Percentiles rank a stretch among this genome's conserved stretches.
Evolutionary conservation across 495 filamentous ascomycete genomes (phyloP).

Genomic region (Bryoglossum gracile): DNA sequence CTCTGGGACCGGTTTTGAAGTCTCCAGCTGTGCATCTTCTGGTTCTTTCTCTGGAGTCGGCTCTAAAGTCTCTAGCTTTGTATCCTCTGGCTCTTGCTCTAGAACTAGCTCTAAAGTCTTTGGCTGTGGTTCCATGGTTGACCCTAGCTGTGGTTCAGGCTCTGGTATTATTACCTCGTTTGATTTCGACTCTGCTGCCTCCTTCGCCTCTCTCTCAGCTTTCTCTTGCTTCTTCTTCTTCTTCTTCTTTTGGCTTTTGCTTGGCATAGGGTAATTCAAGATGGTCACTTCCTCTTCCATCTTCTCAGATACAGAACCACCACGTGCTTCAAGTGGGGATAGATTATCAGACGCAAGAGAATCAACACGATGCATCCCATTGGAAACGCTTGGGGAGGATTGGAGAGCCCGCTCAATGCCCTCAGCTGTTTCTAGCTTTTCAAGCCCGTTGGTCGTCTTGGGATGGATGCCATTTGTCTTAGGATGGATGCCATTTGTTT

Average conservation of each 20-base stretch:
- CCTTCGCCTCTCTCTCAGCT: background rate
- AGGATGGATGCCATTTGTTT: background rate
- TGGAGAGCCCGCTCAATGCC: background rate
- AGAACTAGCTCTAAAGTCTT: background rate
- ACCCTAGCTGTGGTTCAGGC: background rate
- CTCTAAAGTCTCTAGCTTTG: too few relatives aligned
- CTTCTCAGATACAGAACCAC: background rate
- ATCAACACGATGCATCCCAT: background rate
- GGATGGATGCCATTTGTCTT: background rate
- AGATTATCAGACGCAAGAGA: background rate
- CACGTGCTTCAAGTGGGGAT: background rate
- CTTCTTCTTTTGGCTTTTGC: constrained; percentile 4
- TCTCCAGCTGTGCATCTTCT: background rate
- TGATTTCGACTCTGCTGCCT: background rate
- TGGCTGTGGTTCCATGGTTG: background rate
- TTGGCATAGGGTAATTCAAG: background rate
- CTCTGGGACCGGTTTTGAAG: background rate
- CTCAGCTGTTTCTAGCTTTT: background rate
- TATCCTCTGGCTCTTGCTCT: background rate
- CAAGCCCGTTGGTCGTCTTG: background rate
- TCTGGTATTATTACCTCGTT: background rate
- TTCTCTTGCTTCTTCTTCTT: background rate
- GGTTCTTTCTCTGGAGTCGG: background rate
- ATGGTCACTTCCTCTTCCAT: background rate
- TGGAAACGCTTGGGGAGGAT: background rate